Conservation (phyloP, 768 basidiomycete species). For the Tricholomella constricta region DNA sequence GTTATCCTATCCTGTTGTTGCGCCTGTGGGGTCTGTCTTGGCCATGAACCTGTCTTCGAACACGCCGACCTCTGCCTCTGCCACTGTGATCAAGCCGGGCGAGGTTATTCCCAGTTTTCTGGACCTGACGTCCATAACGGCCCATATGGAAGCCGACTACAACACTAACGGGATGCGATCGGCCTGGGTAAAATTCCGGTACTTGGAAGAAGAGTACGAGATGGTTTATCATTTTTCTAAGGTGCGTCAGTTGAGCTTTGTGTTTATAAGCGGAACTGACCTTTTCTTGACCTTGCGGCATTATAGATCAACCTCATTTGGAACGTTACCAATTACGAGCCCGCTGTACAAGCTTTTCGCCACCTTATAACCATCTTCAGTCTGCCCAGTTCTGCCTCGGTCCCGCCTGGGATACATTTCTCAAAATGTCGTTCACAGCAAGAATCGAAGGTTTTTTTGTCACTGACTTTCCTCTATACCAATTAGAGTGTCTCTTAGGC, state of each 20-base stretch:
- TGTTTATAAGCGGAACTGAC: too few relatives aligned
- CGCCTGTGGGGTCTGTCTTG: neutral
- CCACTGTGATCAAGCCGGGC: neutral
- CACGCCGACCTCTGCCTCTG: neutral
- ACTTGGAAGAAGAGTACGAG: neutral
- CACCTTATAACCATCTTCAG: neutral
- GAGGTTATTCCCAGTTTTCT: conserved; percentile 3
- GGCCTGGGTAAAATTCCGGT: neutral
- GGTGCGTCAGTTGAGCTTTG: neutral
- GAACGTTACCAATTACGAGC: neutral
- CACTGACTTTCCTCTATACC: conserved; percentile 18
- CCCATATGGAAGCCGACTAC: neutral
- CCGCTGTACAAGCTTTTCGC: neutral
- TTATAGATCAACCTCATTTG: neutral
- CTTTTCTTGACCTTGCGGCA: too few relatives aligned
- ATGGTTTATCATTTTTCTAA: conserved; percentile 1
- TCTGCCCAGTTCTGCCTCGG: neutral
- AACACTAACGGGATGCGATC: neutral
- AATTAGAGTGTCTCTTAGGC: conserved; percentile 20
- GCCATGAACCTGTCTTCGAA: neutral
- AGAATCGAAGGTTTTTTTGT: conserved; percentile 9
- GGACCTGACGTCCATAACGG: neutral
- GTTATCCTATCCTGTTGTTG: neutral
- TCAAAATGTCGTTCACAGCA: neutral
- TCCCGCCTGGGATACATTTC: neutral